Conservation (phyloP, 2,329 filamentous ascomycete species). For the Stachybotrys chlorohalonatus region DNA sequence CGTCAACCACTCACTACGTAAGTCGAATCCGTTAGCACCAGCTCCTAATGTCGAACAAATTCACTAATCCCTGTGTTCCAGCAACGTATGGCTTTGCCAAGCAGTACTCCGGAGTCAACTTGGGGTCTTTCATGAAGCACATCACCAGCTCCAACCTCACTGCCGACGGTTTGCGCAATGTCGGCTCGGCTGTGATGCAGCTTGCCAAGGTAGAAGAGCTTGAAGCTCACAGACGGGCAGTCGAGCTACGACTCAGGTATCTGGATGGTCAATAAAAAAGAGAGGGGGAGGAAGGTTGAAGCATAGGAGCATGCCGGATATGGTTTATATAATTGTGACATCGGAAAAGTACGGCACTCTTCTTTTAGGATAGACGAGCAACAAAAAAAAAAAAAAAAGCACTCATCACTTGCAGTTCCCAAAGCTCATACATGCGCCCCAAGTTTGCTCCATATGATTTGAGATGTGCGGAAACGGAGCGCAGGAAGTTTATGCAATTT, state of each 20-base stretch:
- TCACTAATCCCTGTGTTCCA: constrained; percentile 21
- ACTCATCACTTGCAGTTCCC: too few relatives aligned
- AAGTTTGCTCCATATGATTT: too few relatives aligned
- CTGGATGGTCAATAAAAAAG: constrained; percentile 24
- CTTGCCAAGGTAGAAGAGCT: constrained; percentile 89
- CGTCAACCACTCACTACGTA: constrained; percentile 95
- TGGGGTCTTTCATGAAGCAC: constrained; percentile 94
- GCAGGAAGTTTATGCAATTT: background rate
- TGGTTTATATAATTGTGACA: background rate
- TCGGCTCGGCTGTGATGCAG: constrained; percentile 87
- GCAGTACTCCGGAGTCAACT: constrained; percentile 96
- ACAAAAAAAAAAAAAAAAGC: too few relatives aligned
- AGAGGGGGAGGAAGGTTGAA: constrained; percentile 2
- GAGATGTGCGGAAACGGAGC: too few relatives aligned
- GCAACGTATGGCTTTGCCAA: constrained; percentile 97
- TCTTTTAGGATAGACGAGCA: too few relatives aligned
- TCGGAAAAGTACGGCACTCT: too few relatives aligned
- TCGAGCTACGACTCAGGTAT: constrained; percentile 67
- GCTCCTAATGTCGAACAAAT: constrained; percentile 9
- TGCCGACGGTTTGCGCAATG: constrained; percentile 72
- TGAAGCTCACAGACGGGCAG: constrained; percentile 84
- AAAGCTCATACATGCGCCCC: too few relatives aligned
- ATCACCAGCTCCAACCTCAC: constrained; percentile 93
- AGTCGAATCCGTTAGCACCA: constrained; percentile 31
- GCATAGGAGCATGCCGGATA: constrained; percentile 4